These are phyloP conservation scores for Emergomyces africanus DNA, from an alignment of 2,329 filamentous ascomycete genomes.

Conservation along the genomic window DNA sequence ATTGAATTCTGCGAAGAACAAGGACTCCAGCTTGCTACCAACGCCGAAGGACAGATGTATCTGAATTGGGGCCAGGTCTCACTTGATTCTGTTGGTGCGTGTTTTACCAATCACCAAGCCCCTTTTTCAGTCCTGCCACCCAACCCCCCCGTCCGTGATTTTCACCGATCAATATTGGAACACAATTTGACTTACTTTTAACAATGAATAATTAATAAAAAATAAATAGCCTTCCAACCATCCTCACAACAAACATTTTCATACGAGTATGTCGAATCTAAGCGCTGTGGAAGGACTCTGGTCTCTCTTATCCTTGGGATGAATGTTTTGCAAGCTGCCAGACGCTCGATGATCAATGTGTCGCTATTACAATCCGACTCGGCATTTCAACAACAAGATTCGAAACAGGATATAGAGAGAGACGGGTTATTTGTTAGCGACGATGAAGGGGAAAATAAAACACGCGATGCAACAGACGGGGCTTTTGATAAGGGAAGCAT, in stretches of 20 bases:
- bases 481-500: slow-evolving; percentile 9
- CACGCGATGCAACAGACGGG: slow-evolving; percentile 13
- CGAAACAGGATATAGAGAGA: slow-evolving; percentile 19
- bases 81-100: slow-evolving; percentile 38
- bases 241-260: slow-evolving; percentile 43
- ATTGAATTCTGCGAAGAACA: slow-evolving; percentile 42
- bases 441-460: slow-evolving; percentile 19
- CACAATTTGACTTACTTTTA: neutral
- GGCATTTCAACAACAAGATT: slow-evolving; percentile 13
- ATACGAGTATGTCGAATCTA: slow-evolving; percentile 42
- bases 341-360: slow-evolving; percentile 37
- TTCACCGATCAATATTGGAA: slow-evolving; percentile 3
- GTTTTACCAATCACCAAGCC: slow-evolving; percentile 3
- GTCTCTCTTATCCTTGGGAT: slow-evolving; percentile 46
- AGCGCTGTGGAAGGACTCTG: slow-evolving; percentile 43
- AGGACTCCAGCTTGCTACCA: slow-evolving; percentile 38
- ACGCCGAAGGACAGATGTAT: slow-evolving; percentile 35
- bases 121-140: neutral
- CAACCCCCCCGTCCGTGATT: neutral
- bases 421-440: slow-evolving; percentile 27
- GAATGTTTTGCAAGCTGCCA: slow-evolving; percentile 38
- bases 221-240: slow-evolving; percentile 26
- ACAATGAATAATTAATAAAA: slow-evolving; percentile 10
- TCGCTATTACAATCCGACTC: slow-evolving; percentile 21
- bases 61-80: slow-evolving; percentile 37